These are phyloP conservation scores for Wallacemonas collosoma DNA, from an alignment of 208 protist genomes.

Conservation along the genomic window DNA sequence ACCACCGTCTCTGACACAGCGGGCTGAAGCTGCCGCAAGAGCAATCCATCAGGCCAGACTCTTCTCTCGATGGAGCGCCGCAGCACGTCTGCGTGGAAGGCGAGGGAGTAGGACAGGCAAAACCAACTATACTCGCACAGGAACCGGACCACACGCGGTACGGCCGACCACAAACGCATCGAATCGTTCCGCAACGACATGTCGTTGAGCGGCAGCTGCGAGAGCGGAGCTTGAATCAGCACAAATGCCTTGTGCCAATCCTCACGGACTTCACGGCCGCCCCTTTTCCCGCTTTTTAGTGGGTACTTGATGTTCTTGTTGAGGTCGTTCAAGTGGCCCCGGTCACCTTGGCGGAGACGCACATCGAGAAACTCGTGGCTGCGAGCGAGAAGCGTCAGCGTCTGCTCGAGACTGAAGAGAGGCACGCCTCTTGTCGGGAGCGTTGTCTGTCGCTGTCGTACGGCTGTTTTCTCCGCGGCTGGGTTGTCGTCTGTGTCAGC, in stretches of 20 bases:
- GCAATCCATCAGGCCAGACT: constrained; percentile 71
- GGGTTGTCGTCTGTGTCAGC: neutral
- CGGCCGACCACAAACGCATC: constrained; percentile 59
- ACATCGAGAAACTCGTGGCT: constrained; percentile 74
- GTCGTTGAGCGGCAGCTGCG: constrained; percentile 54
- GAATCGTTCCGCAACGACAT: constrained; percentile 82
- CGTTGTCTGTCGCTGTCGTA: neutral
- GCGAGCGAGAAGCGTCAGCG: constrained; percentile 61
- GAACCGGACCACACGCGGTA: constrained; percentile 72
- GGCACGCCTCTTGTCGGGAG: neutral
- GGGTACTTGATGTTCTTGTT: constrained; percentile 76
- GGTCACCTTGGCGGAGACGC: constrained; percentile 81
- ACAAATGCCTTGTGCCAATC: constrained; percentile 91
- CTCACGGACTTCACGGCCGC: constrained; percentile 79
- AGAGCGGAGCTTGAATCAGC: constrained; percentile 76
- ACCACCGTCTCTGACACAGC: constrained; percentile 61
- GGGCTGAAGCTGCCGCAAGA: constrained; percentile 67
- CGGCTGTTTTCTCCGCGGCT: neutral
- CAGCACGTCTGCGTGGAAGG: constrained; percentile 50
- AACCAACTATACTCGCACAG: constrained; percentile 61
- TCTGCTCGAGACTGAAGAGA: neutral
- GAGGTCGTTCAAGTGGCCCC: constrained; percentile 75
- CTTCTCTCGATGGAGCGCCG: constrained; percentile 71
- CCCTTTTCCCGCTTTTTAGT: constrained; percentile 58
- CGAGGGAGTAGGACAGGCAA: constrained; percentile 44